Evolutionary conservation across 1,139 yeast species (phyloP), one percentile per base, ranked within the genome.

Genomic region (Candida sp.): DNA sequence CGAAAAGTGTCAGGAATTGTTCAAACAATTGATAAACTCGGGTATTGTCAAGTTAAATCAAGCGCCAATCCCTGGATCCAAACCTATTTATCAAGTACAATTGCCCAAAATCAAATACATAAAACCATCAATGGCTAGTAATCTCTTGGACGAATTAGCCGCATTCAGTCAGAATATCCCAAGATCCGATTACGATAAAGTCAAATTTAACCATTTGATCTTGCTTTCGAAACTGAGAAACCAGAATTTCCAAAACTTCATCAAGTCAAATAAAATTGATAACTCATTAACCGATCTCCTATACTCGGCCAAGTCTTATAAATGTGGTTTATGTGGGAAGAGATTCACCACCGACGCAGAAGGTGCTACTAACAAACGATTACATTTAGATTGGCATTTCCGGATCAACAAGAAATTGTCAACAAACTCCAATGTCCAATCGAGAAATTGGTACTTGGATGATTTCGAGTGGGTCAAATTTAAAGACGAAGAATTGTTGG

Each of bases 351-450:
- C 78, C 42, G 79, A 84, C 37, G 70, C 67, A 1, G 78, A 75
- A 42, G 96, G 95, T 2, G 71, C 75, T 15, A 67, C 64, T 21
- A 64, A 60, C 38, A 74, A 77, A 45, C 75, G 85, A 48, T 55
- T 70, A 37, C 99, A 93, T 64, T 69, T 89, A 54, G 99, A 93
- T 64, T 93, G 98, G 98, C 99, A 93, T 69, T 90, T 90, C 70
- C 79, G 98, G 57, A 87, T 89, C 43, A 91, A 89, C 62, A 87
- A 87, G 57, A 84, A 87, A 55, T 70, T 87, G 41, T 79, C 87
- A 39, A 46, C 53, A 2, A 58, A 55, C 6, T 54, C 66, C 11
- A 67, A 66, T 41, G 79, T 82, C 32, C 89, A 88, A 61, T 81
- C 88, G 42, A 72, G 98, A 55, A 79, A 84, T 53, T 90, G 97